These are phyloP conservation scores for Euclidium syriacum DNA, from an alignment of 345 rosid species.

Conservation along the genomic window DNA sequence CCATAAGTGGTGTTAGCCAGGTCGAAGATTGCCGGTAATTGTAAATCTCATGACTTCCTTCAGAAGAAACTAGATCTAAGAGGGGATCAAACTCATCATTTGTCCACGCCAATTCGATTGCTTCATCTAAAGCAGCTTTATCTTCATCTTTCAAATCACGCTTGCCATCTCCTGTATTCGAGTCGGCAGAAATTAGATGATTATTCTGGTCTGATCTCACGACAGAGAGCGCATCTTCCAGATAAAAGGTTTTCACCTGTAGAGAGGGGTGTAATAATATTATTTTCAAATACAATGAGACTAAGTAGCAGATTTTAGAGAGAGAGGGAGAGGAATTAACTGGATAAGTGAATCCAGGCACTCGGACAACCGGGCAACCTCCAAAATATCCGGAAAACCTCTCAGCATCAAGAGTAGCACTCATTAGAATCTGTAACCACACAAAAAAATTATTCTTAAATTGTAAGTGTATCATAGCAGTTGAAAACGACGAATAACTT, in stretches of 20 bases:
- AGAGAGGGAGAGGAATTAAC: constrained; percentile 36
- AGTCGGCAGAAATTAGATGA: constrained; percentile 40
- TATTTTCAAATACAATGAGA: constrained; percentile 3
- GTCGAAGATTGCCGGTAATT: constrained; percentile 66
- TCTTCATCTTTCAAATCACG: constrained; percentile 53
- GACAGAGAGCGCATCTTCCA: constrained; percentile 81
- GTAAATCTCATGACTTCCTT: constrained; percentile 43
- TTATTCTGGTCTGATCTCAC: constrained; percentile 44
- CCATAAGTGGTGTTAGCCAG: constrained; percentile 88
- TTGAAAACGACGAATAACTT: background rate
- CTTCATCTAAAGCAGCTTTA: constrained; percentile 65
- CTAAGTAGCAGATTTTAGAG: background rate
- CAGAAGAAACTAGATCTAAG: constrained; percentile 56
- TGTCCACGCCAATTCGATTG: constrained; percentile 71
- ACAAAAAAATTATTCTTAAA: background rate
- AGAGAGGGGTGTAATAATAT: constrained; percentile 7
- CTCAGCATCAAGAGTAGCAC: constrained; percentile 93
- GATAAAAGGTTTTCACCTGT: constrained; percentile 68
- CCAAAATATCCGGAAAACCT: constrained; percentile 91
- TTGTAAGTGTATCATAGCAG: background rate
- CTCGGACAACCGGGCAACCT: constrained; percentile 81
- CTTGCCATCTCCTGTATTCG: constrained; percentile 28
- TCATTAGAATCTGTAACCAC: constrained; percentile 70
- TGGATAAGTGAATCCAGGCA: constrained; percentile 93
- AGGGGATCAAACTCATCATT: constrained; percentile 76